Percentiles rank a stretch among this genome's conserved stretches.
Evolutionary conservation across 139 green algal genomes (phyloP).

Genomic region (Chlorella ohadii): DNA sequence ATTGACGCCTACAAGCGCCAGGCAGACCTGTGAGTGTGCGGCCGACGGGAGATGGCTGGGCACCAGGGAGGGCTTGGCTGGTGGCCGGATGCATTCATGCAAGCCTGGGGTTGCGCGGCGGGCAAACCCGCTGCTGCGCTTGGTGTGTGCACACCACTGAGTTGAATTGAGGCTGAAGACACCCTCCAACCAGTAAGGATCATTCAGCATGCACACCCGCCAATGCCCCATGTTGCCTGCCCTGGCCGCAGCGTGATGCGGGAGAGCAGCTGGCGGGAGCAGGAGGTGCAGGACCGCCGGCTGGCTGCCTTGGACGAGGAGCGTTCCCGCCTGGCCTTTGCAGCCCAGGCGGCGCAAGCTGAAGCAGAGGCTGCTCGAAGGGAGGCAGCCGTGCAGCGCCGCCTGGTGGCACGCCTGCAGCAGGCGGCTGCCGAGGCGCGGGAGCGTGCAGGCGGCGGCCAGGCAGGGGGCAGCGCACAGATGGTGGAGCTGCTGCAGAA

Average conservation of each 20-base stretch:
- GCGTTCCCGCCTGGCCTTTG: conserved; percentile 19
- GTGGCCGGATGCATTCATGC: too few species aligned
- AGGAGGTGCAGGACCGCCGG: conserved; percentile 43
- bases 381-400: conserved; percentile 35
- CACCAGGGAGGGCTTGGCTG: neutral
- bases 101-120: too few species aligned
- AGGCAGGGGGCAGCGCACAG: conserved; percentile 43
- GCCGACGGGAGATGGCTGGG: too few species aligned
- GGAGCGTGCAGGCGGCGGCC: conserved; percentile 27
- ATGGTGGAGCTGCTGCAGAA: conserved; percentile 63
- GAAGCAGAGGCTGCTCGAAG: conserved; percentile 19
- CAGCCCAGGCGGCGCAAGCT: neutral
- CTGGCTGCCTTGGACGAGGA: conserved; percentile 43
- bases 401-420: conserved; percentile 42
- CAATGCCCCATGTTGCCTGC: too few species aligned
- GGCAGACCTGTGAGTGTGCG: conserved; percentile 53
- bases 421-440: neutral
- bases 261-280: conserved; percentile 62
- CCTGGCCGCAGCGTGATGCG: conserved; percentile 52
- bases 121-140: too few species aligned
- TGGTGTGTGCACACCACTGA: too few species aligned
- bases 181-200: too few species aligned
- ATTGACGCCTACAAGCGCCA: conserved; percentile 62
- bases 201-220: too few species aligned
- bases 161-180: too few species aligned